phyloP scores from a whole-genome alignment of 768 basidiomycete genomes.

The Panus rudis region DNA sequence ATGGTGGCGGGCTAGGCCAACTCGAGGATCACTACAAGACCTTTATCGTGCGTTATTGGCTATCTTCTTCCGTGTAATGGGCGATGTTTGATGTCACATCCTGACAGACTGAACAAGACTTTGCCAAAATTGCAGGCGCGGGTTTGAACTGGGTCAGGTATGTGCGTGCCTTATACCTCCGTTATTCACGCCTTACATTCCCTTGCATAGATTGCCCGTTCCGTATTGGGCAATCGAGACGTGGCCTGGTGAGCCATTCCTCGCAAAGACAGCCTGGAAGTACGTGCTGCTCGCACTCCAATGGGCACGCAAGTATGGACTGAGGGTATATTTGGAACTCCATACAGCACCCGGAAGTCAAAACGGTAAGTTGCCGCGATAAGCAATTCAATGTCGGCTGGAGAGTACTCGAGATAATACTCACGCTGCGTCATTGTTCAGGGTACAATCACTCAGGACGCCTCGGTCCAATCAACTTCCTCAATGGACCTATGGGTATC shows the following conservation, averaged over 20 bases:
- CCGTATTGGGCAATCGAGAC: constrained; percentile 87
- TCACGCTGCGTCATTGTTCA: background rate
- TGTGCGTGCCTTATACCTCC: too few species aligned
- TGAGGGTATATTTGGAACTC: constrained; percentile 77
- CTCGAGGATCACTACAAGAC: constrained; percentile 78
- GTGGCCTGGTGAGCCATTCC: constrained; percentile 72
- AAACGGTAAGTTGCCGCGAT: constrained; percentile 41
- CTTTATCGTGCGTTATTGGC: constrained; percentile 58
- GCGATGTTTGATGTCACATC: background rate
- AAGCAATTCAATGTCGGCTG: constrained; percentile 10
- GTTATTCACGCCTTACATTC: too few species aligned
- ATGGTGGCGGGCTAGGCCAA: constrained; percentile 53
- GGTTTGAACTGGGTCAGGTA: constrained; percentile 84
- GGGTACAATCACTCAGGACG: constrained; percentile 59
- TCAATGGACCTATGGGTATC: constrained; percentile 76
- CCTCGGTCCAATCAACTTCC: constrained; percentile 53
- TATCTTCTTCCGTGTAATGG: background rate
- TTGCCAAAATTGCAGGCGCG: constrained; percentile 83
- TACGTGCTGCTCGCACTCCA: constrained; percentile 72
- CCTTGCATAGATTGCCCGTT: too few species aligned
- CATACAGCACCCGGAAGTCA: constrained; percentile 81
- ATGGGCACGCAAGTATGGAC: constrained; percentile 89
- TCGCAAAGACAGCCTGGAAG: constrained; percentile 73
- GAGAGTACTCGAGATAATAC: too few species aligned
- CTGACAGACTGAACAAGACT: constrained; percentile 76